These are phyloP conservation scores for Cucurbita argyrosperma DNA, from an alignment of 306 rosid genomes.

Conservation along the genomic window DNA sequence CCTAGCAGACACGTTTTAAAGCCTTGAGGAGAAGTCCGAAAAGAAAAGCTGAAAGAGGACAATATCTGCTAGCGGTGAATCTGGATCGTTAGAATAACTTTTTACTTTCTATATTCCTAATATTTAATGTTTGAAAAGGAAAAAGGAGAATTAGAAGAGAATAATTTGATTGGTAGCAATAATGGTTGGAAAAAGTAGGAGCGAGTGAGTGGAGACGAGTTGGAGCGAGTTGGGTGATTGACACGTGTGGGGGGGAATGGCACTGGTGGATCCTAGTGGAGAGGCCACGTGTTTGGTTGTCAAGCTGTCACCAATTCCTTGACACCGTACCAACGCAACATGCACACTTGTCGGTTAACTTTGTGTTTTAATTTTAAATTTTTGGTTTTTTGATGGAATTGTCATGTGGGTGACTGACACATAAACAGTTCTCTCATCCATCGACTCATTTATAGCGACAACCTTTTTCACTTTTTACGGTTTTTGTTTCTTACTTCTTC, in stretches of 20 bases:
- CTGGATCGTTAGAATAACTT: no score
- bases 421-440: background rate
- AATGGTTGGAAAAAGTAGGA: background rate
- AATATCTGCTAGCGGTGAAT: no score
- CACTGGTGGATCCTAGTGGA: no score
- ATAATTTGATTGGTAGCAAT: no score
- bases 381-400: background rate
- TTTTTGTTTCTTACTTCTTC: background rate
- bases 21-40: no score
- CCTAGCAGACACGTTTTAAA: no score
- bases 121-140: no score
- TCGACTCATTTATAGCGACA: slow-evolving; percentile 2
- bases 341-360: background rate
- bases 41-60: no score
- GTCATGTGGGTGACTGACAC: slow-evolving; percentile 5
- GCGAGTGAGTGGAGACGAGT: background rate
- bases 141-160: no score
- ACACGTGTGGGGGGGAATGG: no score
- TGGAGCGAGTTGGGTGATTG: background rate
- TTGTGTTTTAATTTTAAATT: background rate
- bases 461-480: background rate
- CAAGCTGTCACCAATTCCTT: background rate
- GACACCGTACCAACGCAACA: background rate
- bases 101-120: no score
- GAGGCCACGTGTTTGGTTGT: background rate